A percentile compares a stretch with the other conserved stretches of the same genome.
Evolutionary conservation across 2,329 filamentous ascomycete genomes (phyloP).

Genomic region (Epichloe festucae): DNA sequence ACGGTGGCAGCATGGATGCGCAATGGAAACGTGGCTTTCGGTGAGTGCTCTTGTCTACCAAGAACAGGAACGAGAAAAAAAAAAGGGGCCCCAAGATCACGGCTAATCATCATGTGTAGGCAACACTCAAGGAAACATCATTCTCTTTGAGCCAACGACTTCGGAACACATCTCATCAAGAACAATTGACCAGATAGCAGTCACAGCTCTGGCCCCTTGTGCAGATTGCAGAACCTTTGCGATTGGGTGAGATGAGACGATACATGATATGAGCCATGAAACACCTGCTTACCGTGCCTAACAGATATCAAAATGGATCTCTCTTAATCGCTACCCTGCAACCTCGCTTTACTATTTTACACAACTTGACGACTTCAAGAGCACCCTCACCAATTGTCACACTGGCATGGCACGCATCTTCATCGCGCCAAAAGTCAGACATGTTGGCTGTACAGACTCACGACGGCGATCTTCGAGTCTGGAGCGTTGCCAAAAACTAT

Average conservation of each 20-base stretch:
- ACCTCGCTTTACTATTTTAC: constrained; percentile 84
- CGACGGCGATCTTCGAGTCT: constrained; percentile 86
- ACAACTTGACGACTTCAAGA: constrained; percentile 76
- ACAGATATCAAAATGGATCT: constrained; percentile 86
- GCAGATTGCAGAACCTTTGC: constrained; percentile 89
- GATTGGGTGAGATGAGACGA: constrained; percentile 57
- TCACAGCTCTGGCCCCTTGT: constrained; percentile 84
- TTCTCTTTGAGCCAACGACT: constrained; percentile 84
- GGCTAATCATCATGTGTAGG: constrained; percentile 37
- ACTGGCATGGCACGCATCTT: constrained; percentile 91
- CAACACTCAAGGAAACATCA: constrained; percentile 83
- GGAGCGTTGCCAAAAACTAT: constrained; percentile 82
- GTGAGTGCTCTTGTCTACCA: constrained; percentile 37
- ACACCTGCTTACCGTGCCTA: constrained; percentile 6
- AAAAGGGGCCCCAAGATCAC: background rate
- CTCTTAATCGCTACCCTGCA: constrained; percentile 81
- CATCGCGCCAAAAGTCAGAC: constrained; percentile 88
- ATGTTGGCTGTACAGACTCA: constrained; percentile 91
- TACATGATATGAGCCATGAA: background rate
- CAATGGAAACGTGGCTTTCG: constrained; percentile 93
- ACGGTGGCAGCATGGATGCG: constrained; percentile 87
- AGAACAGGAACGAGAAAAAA: background rate
- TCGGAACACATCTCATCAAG: constrained; percentile 84
- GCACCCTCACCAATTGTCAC: constrained; percentile 78
- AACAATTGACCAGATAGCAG: constrained; percentile 83